Evolutionary conservation across 768 basidiomycete genomes (phyloP).

Genomic region (Boletus vinaceobasis): DNA sequence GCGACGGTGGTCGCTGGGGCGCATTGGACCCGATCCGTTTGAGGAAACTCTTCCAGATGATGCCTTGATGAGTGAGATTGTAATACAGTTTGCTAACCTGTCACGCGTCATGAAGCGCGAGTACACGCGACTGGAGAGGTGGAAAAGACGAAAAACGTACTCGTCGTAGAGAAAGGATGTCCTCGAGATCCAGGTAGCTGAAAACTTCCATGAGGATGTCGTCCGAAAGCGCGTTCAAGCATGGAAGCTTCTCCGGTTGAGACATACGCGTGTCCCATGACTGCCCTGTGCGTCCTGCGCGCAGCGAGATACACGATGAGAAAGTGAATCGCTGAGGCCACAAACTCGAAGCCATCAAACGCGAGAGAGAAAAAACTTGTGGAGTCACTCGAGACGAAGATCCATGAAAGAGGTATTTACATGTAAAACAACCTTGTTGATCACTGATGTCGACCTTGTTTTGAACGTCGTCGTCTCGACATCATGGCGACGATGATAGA

Average conservation of each 20-base stretch:
- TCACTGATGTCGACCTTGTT: constrained; percentile 17
- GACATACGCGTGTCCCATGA: constrained; percentile 26
- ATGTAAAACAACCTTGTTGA: constrained; percentile 18
- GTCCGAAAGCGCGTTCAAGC: constrained; percentile 32
- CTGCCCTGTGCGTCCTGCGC: constrained; percentile 11
- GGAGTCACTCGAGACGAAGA: background rate
- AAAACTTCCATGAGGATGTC: constrained; percentile 40
- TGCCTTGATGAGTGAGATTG: constrained; percentile 60
- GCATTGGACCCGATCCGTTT: constrained; percentile 51
- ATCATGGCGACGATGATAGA: constrained; percentile 22
- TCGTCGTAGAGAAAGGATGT: constrained; percentile 36
- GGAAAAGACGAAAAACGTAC: constrained; percentile 22
- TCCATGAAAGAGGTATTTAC: constrained; percentile 16
- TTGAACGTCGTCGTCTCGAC: constrained; percentile 11
- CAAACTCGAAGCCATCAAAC: constrained; percentile 21
- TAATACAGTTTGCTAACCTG: constrained; percentile 61
- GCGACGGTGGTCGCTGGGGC: constrained; percentile 59
- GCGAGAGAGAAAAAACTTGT: constrained; percentile 6
- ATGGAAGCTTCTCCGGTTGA: constrained; percentile 25
- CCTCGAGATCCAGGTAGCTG: constrained; percentile 34
- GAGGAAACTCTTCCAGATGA: constrained; percentile 68
- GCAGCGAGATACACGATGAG: constrained; percentile 13
- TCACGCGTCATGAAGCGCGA: background rate
- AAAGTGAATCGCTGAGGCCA: constrained; percentile 24
- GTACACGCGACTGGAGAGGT: background rate